Percentiles rank a stretch among this genome's conserved stretches.
phyloP scores from a whole-genome alignment of 176 grass and related monocot species.

The Areca catechu region DNA sequence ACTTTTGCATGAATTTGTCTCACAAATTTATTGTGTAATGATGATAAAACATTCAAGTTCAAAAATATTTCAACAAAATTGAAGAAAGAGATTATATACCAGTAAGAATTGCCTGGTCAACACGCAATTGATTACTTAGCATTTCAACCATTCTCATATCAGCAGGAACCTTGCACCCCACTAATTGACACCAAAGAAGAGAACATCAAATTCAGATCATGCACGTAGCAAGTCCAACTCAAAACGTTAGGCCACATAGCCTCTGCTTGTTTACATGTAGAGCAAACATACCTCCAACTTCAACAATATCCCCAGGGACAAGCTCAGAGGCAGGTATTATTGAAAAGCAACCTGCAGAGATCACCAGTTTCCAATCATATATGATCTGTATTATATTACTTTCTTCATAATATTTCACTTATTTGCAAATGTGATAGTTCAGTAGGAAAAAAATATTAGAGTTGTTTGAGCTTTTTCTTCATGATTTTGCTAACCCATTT shows the following conservation, averaged over 20 bases:
- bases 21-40: no score
- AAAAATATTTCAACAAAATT: neutral
- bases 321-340: constrained; percentile 96
- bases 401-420: no score
- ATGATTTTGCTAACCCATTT: no score
- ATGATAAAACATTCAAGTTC: neutral
- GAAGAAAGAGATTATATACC: constrained; percentile 37
- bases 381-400: no score
- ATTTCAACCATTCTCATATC: constrained; percentile 99
- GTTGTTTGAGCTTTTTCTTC: no score
- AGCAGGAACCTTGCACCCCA: constrained; percentile 94
- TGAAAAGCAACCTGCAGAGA: constrained; percentile 79
- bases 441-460: no score
- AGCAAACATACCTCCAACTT: constrained; percentile 78
- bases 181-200: constrained; percentile 33
- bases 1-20: no score
- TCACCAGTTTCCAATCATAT: constrained; percentile 19
- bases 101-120: constrained; percentile 99
- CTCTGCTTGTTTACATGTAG: neutral
- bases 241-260: neutral
- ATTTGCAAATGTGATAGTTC: no score
- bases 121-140: constrained; percentile 88
- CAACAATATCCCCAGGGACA: constrained; percentile 99
- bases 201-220: constrained; percentile 7
- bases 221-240: constrained; percentile 9